Evolutionary conservation across 306 rosid species (phyloP).

Genomic region (Acacia acuminata): DNA sequence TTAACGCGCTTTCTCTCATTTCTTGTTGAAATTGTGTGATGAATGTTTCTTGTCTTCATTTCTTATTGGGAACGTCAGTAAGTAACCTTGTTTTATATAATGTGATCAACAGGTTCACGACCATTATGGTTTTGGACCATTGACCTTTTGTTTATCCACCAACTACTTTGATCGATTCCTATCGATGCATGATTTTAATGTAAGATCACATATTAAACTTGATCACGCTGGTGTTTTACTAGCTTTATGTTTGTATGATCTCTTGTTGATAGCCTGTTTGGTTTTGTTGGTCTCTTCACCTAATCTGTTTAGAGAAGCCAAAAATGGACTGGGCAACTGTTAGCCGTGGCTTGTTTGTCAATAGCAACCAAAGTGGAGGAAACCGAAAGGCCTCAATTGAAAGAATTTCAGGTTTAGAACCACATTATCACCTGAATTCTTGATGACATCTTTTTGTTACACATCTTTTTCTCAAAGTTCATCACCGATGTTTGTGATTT

Average conservation of each 20-base stretch:
- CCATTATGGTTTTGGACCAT: conserved; percentile 58
- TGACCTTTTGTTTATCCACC: conserved; percentile 54
- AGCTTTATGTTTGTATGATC: conserved; percentile 9
- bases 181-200: conserved; percentile 56
- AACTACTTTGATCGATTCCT: conserved; percentile 87
- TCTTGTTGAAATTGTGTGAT: conserved; percentile 17
- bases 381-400: conserved; percentile 40
- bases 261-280: conserved; percentile 12
- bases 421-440: not conserved
- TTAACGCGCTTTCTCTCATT: not conserved
- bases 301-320: conserved; percentile 39
- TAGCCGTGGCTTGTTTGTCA: conserved; percentile 73
- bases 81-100: conserved; percentile 26
- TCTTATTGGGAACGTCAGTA: conserved; percentile 1
- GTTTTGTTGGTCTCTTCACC: conserved; percentile 20
- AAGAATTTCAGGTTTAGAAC: conserved; percentile 59
- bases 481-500: conserved; percentile 11
- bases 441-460: conserved; percentile 6
- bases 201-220: conserved; percentile 43
- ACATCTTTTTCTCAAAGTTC: not conserved
- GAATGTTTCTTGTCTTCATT: not conserved
- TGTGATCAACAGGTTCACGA: conserved; percentile 63
- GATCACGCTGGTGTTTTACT: conserved; percentile 11
- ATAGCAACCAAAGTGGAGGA: conserved; percentile 80
- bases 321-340: conserved; percentile 58